phyloP scores from a whole-genome alignment of 805 yeast species.

The Yueomyces sp. region DNA sequence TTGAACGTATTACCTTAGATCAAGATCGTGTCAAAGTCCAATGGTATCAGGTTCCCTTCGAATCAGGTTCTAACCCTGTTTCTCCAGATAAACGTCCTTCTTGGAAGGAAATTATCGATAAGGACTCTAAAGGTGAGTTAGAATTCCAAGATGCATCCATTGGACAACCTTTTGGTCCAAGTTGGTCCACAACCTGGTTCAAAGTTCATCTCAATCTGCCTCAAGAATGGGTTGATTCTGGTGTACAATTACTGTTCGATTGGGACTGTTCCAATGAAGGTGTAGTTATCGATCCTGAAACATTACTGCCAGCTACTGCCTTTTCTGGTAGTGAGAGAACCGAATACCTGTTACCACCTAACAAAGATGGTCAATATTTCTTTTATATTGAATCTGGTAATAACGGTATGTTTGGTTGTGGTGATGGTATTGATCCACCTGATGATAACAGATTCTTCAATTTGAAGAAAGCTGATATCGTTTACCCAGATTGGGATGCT shows the following conservation, averaged over 20 bases:
- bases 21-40: conserved; percentile 40
- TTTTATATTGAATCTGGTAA: conserved; percentile 86
- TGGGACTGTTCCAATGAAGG: conserved; percentile 89
- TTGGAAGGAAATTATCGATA: conserved; percentile 18
- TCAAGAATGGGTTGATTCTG: conserved; percentile 28
- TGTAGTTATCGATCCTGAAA: conserved; percentile 52
- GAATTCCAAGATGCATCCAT: conserved; percentile 45
- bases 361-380: conserved; percentile 35
- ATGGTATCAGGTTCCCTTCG: conserved; percentile 62
- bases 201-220: conserved; percentile 56
- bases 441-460: conserved; percentile 61
- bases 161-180: conserved; percentile 80
- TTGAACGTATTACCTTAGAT: conserved; percentile 31
- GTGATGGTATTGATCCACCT: conserved; percentile 51
- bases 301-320: conserved; percentile 59
- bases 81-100: conserved; percentile 24
- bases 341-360: conserved; percentile 51
- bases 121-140: conserved; percentile 12
- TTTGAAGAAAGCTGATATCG: conserved; percentile 58
- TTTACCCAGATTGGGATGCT: conserved; percentile 71
- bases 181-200: conserved; percentile 97
- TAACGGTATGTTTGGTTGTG: conserved; percentile 86
- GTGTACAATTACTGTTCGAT: conserved; percentile 47
- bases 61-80: conserved; percentile 28
- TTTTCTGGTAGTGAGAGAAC: conserved; percentile 75